Evolutionary conservation across 331 rosid species (phyloP).

Genomic region (Acacia concinna): DNA sequence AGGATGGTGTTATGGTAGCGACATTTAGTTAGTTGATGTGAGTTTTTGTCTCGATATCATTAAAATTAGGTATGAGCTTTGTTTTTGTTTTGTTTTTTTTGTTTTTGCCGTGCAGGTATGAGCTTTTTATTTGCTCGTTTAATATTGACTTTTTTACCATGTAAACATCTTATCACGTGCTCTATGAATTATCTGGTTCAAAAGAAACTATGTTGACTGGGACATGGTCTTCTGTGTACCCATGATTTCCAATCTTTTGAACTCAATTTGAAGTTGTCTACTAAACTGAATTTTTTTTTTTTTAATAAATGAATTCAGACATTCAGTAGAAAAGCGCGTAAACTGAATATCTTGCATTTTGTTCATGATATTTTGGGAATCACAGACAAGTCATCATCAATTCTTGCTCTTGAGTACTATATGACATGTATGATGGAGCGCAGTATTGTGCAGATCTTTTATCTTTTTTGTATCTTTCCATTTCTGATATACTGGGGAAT

Average conservation of each 20-base stretch:
- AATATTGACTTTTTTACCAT: neutral
- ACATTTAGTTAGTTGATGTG: slow-evolving; percentile 11
- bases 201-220: neutral
- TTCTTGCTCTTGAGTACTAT: neutral
- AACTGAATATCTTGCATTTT: neutral
- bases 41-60: neutral
- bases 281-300: neutral
- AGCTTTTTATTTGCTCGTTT: neutral
- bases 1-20: neutral
- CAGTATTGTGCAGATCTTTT: neutral
- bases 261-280: neutral
- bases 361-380: neutral
- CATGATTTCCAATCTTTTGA: neutral
- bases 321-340: neutral
- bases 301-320: neutral
- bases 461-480: neutral
- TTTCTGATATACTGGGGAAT: slow-evolving; percentile 14
- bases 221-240: neutral
- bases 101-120: neutral
- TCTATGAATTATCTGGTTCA: neutral
- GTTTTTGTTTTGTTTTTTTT: too few relatives aligned
- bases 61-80: neutral
- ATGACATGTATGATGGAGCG: neutral
- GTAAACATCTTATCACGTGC: neutral
- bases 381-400: neutral